These are phyloP conservation scores for Gloeophyllum trabeum DNA, from an alignment of 768 basidiomycete species.

Conservation along the genomic window DNA sequence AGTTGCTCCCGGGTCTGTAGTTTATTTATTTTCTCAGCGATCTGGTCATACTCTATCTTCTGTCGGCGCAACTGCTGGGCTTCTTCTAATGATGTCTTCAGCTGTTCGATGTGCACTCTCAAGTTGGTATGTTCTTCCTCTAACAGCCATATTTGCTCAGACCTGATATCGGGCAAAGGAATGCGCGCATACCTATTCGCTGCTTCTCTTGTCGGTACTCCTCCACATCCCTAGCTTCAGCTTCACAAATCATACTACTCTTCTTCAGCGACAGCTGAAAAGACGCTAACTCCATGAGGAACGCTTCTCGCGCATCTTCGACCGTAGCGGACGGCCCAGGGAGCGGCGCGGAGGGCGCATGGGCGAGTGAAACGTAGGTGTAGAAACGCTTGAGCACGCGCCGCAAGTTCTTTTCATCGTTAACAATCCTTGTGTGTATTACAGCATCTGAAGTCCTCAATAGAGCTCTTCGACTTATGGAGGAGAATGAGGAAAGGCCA, in stretches of 20 bases:
- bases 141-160: slow-evolving; percentile 16
- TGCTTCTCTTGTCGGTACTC: slow-evolving; percentile 68
- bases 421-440: slow-evolving; percentile 70
- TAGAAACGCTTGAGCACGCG: slow-evolving; percentile 78
- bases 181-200: slow-evolving; percentile 49
- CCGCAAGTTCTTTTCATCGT: slow-evolving; percentile 71
- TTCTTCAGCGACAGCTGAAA: slow-evolving; percentile 72
- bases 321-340: slow-evolving; percentile 21
- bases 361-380: slow-evolving; percentile 49
- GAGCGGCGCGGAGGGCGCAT: slow-evolving; percentile 29
- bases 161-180: slow-evolving; percentile 2
- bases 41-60: slow-evolving; percentile 81
- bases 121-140: slow-evolving; percentile 64
- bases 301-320: slow-evolving; percentile 70
- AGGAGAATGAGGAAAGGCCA: not conserved
- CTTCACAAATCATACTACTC: slow-evolving; percentile 74
- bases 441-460: slow-evolving; percentile 54
- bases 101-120: slow-evolving; percentile 60
- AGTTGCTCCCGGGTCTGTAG: slow-evolving; percentile 70
- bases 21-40: slow-evolving; percentile 75
- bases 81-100: slow-evolving; percentile 67
- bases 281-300: slow-evolving; percentile 66
- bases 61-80: slow-evolving; percentile 64
- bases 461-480: no score
- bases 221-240: slow-evolving; percentile 76